Evolutionary conservation across 2,329 filamentous ascomycete species (phyloP).

Genomic region (Sporothrix inflata): DNA sequence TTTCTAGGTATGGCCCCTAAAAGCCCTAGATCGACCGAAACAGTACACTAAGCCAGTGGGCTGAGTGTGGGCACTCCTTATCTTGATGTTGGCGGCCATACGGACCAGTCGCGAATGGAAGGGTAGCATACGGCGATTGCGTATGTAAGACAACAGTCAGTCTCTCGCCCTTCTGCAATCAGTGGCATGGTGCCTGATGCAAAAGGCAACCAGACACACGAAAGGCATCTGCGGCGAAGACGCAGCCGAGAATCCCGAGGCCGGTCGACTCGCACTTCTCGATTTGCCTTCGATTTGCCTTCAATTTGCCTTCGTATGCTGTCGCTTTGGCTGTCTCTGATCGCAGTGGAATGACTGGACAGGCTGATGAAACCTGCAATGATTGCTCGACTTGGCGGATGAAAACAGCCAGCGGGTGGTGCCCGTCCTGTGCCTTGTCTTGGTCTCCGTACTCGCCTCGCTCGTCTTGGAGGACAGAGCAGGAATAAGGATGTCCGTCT

Average conservation of each 20-base stretch:
- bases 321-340: no score
- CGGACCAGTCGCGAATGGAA: not conserved
- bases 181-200: not conserved
- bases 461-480: conserved; percentile 4
- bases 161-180: not conserved
- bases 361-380: not conserved
- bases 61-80: conserved; percentile 6
- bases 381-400: not conserved
- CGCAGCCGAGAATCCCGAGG: not conserved
- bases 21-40: not conserved
- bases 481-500: not conserved
- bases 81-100: no score
- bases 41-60: not conserved
- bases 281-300: no score
- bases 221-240: not conserved
- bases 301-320: no score
- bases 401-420: no score
- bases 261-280: not conserved
- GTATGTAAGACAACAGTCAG: no score
- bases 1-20: not conserved
- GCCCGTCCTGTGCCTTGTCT: not conserved
- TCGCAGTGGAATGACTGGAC: not conserved
- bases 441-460: not conserved
- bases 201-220: no score
- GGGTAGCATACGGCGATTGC: not conserved